These are phyloP conservation scores for Hypoxylon sp. DNA, from an alignment of 2,329 filamentous ascomycete species.

Conservation along the genomic window DNA sequence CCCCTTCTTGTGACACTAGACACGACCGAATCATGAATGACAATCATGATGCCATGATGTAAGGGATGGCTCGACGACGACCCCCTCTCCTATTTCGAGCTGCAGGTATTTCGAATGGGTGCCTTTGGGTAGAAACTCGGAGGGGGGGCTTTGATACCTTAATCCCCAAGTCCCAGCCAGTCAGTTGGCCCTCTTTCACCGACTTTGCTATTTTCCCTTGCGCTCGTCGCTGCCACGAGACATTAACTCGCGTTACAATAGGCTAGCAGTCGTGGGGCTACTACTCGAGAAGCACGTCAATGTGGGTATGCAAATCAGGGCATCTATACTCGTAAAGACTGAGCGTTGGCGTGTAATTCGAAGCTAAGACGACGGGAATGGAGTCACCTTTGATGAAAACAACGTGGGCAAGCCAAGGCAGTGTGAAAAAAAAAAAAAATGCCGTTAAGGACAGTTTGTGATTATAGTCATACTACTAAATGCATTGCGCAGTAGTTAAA, in stretches of 20 bases:
- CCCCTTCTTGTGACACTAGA: constrained; percentile 3
- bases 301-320: constrained; percentile 24
- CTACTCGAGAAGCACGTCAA: constrained; percentile 20
- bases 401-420: constrained; percentile 15
- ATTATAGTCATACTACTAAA: constrained; percentile 26
- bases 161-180: background rate
- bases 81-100: constrained; percentile 16
- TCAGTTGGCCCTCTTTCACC: constrained; percentile 22
- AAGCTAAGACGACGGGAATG: constrained; percentile 4
- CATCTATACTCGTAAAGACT: constrained; percentile 9
- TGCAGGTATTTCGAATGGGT: constrained; percentile 19
- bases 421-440: constrained; percentile 20
- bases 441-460: constrained; percentile 18
- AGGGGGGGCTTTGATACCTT: constrained; percentile 9
- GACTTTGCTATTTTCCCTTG: constrained; percentile 29
- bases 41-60: constrained; percentile 16
- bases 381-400: too few relatives aligned
- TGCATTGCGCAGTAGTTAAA: constrained; percentile 15
- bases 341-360: background rate
- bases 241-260: constrained; percentile 27
- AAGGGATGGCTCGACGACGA: constrained; percentile 19
- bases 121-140: constrained; percentile 16
- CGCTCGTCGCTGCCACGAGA: constrained; percentile 14
- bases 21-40: constrained; percentile 18
- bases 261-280: constrained; percentile 18